Conservation (phyloP, 2,329 filamentous ascomycete genomes). For the Clathrospora elynae region DNA sequence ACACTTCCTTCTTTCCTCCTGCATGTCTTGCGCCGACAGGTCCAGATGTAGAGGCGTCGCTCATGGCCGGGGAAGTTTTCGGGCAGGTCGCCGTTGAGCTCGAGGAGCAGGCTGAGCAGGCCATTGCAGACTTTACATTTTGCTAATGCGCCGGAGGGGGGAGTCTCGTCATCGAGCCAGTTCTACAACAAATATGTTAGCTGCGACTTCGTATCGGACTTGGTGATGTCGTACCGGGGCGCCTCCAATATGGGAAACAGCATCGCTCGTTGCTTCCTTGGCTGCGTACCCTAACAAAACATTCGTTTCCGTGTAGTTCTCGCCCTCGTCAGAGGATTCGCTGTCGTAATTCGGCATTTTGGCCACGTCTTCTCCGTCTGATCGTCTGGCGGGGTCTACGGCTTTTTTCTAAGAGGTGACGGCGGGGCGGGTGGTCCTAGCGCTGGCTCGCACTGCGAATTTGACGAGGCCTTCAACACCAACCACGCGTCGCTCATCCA, state of each 20-base stretch:
- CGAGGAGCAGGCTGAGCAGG: constrained; percentile 81
- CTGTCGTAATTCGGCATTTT: constrained; percentile 81
- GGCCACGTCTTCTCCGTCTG: background rate
- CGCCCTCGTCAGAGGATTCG: constrained; percentile 74
- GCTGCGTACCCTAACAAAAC: constrained; percentile 90
- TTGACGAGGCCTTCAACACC: constrained; percentile 23
- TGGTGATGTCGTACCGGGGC: constrained; percentile 69
- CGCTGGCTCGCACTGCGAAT: constrained; percentile 26
- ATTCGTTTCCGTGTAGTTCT: constrained; percentile 77
- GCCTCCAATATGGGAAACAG: constrained; percentile 86
- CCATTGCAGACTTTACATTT: constrained; percentile 87
- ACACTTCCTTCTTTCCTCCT: constrained; percentile 82
- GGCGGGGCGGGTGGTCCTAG: constrained; percentile 17
- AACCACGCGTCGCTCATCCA: constrained; percentile 32
- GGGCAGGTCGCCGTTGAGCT: constrained; percentile 89
- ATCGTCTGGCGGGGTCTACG: constrained; percentile 14
- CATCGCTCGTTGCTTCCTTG: constrained; percentile 77
- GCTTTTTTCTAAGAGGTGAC: constrained; percentile 15
- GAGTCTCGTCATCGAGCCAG: constrained; percentile 76
- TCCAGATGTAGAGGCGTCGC: constrained; percentile 83
- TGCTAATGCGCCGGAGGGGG: constrained; percentile 76
- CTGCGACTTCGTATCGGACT: constrained; percentile 5
- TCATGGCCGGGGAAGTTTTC: constrained; percentile 86
- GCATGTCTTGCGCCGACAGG: constrained; percentile 78
- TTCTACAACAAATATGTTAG: constrained; percentile 54